A percentile compares a stretch with the other conserved stretches of the same genome.
Evolutionary conservation across 306 rosid species (phyloP).

Genomic region (Fagus crenata): DNA sequence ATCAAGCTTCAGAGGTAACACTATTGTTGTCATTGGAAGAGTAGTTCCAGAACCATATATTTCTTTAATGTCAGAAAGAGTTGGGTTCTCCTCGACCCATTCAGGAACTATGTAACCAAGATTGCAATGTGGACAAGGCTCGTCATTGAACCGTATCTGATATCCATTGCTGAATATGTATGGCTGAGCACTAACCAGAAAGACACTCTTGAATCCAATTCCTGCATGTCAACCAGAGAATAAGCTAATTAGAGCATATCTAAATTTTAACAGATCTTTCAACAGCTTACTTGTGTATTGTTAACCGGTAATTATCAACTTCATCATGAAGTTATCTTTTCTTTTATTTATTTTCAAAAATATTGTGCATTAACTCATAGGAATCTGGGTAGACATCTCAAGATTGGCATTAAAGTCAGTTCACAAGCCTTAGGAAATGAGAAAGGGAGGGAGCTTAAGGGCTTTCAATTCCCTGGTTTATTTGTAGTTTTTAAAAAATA

Average conservation of each 20-base stretch:
- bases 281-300: too few species aligned
- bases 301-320: too few species aligned
- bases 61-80: background rate
- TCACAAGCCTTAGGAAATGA: too few species aligned
- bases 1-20: slow-evolving; percentile 28
- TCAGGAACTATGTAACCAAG: slow-evolving; percentile 32
- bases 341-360: too few species aligned
- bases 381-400: too few species aligned
- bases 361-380: too few species aligned
- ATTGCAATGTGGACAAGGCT: slow-evolving; percentile 12
- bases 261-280: too few species aligned
- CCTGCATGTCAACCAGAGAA: background rate
- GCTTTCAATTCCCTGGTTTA: too few species aligned
- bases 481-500: too few species aligned
- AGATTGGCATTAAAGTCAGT: too few species aligned
- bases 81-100: slow-evolving; percentile 14
- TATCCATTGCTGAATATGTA: slow-evolving; percentile 30
- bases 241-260: background rate
- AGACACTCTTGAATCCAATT: slow-evolving; percentile 30
- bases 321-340: too few species aligned
- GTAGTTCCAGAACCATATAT: background rate
- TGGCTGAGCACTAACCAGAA: slow-evolving; percentile 24
- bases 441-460: too few species aligned
- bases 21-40: slow-evolving; percentile 18
- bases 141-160: slow-evolving; percentile 21